phyloP scores from a whole-genome alignment of 208 protist genomes.

The Trypanosoma melophagium region DNA sequence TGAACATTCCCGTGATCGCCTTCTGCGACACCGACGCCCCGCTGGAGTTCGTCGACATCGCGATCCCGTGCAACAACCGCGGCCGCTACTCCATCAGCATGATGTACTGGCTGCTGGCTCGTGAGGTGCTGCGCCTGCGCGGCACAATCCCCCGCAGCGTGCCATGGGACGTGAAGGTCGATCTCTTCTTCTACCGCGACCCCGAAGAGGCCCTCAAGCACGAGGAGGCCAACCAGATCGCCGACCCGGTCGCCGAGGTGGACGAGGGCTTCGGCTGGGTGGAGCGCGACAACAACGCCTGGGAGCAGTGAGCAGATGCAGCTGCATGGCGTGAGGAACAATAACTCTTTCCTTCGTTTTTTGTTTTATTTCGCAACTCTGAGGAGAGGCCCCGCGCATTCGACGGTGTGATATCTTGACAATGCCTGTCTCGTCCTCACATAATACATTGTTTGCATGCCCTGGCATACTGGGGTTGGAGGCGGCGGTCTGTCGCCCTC shows the following conservation, averaged over 20 bases:
- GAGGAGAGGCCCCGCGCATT: constrained; percentile 20
- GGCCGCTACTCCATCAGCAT: constrained; percentile 95
- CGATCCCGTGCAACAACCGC: constrained; percentile 99
- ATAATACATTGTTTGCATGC: neutral
- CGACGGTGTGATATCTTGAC: constrained; percentile 20
- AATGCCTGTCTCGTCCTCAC: constrained; percentile 17
- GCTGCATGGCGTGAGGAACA: neutral
- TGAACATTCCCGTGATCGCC: constrained; percentile 99
- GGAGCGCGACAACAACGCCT: constrained; percentile 83
- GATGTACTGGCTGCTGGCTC: constrained; percentile 99
- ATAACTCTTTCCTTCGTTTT: too few species aligned
- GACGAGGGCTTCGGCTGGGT: constrained; percentile 76
- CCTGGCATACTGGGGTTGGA: neutral
- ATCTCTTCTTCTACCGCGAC: constrained; percentile 99
- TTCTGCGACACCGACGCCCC: constrained; percentile 98
- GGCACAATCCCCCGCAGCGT: constrained; percentile 90
- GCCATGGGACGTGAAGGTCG: constrained; percentile 98
- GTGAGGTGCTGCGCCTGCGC: constrained; percentile 97
- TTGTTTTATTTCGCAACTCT: too few species aligned
- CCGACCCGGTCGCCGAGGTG: constrained; percentile 35
- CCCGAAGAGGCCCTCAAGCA: constrained; percentile 91
- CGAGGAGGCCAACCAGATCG: constrained; percentile 56
- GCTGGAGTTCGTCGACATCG: constrained; percentile 97
- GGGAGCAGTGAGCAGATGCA: constrained; percentile 62
- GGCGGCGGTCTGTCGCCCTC: neutral